phyloP scores from a whole-genome alignment of 2,329 filamentous ascomycete species.

The Xylaria arbuscula region DNA sequence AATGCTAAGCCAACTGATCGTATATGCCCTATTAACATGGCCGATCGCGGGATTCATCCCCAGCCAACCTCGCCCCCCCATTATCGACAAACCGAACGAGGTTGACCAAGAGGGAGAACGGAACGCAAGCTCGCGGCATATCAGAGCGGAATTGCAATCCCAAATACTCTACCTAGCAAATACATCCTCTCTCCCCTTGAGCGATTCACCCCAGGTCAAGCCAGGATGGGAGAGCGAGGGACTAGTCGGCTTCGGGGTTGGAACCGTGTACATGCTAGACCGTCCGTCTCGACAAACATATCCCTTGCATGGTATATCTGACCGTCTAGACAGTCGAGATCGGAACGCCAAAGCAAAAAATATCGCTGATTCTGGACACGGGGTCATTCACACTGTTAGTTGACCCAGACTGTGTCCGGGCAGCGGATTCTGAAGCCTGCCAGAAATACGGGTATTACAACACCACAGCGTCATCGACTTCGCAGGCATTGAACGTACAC shows the following conservation, averaged over 20 bases:
- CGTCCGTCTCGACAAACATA: conserved; percentile 39
- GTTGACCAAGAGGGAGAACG: neutral
- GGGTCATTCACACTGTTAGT: conserved; percentile 55
- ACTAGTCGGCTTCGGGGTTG: conserved; percentile 44
- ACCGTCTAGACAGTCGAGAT: conserved; percentile 48
- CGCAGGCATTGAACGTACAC: conserved; percentile 44
- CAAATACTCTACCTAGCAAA: conserved; percentile 39
- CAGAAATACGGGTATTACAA: conserved; percentile 51
- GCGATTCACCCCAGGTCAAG: conserved; percentile 15
- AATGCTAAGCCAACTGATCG: neutral
- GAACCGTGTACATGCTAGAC: conserved; percentile 52
- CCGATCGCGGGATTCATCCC: conserved; percentile 8
- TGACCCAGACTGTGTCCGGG: conserved; percentile 51
- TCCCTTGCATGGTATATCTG: neutral
- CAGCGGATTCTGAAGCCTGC: conserved; percentile 49
- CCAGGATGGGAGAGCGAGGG: conserved; percentile 42
- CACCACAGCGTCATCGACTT: conserved; percentile 49
- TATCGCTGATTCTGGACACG: conserved; percentile 54
- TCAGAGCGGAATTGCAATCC: conserved; percentile 42
- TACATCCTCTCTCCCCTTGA: neutral
- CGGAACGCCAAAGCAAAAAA: conserved; percentile 52
- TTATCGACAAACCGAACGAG: neutral
- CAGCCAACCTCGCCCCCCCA: conserved; percentile 9
- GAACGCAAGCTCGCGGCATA: conserved; percentile 37
- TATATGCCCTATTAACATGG: conserved; percentile 3